Evolutionary conservation across 1,284 basidiomycete genomes (phyloP), one percentile per base, ranked within the genome.

Genomic region (Chiua sp.): DNA sequence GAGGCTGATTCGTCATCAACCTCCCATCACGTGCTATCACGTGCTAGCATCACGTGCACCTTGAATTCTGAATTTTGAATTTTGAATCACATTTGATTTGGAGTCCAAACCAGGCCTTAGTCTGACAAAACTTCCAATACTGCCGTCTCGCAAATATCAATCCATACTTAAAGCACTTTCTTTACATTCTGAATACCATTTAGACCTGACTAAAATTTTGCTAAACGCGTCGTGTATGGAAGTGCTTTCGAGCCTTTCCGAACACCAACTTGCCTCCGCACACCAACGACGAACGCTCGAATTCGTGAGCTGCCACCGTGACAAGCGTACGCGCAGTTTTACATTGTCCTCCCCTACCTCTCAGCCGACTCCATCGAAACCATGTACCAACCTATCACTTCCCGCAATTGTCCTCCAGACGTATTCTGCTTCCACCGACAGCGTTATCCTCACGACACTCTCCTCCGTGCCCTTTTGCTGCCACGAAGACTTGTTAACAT

Each of bases 401-500:
- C 71, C 73, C 2, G 53, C 70, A 3, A 69, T 84, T 46, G 78
- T 83, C 12, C 69, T 87, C 7, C 85, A 86, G 69, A 84, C 82
- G 60, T 78, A 82, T 52, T 84, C 85, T 61, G 53, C 65, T 11
- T 73, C 74, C 39, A 77, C 80, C 15, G 84, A 85, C 62, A 82
- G 80, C 11, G 74, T 87, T n/a, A 75, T 87, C 51, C 83, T 87
- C 65, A 87, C 83, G 0, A 75, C 84, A 13, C 75, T 87, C 8
- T 72, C 77, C 56, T 71, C 72, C 32, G 68, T 80, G 4, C 85
- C 84, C 0, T 87, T 87, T 72, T 86, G 84, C 72, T 87, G 84
- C 70, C 84, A 87, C 67, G 84, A 85, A 57, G 86, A 87, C 63
- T 80, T 87, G 47, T 61, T 86, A 61, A 78, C 79, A 26, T 26